A percentile compares a stretch with the other conserved stretches of the same genome.
Evolutionary conservation across 139 green algal genomes (phyloP).

Genomic region (Closterium sp.): DNA sequence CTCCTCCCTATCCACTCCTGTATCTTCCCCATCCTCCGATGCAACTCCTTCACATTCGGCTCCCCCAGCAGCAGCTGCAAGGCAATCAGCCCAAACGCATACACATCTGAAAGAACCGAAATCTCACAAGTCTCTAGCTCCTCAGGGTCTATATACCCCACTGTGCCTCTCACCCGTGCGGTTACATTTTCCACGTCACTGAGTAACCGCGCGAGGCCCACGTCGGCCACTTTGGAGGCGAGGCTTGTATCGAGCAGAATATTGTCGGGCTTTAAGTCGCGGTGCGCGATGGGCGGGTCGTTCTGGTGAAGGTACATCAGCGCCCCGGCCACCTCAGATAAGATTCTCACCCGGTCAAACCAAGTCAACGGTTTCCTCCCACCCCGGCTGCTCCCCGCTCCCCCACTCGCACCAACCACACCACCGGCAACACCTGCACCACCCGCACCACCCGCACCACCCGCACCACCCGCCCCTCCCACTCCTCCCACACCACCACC

Average conservation of each 20-base stretch:
- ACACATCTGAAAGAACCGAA: conserved; percentile 6
- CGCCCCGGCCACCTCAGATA: conserved; percentile 15
- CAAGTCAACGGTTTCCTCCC: neutral
- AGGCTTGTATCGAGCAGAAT: conserved; percentile 24
- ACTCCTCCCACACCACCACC: neutral
- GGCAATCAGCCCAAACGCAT: conserved; percentile 33
- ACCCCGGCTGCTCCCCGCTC: neutral
- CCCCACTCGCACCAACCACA: neutral
- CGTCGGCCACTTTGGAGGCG: conserved; percentile 12
- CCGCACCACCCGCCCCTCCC: neutral
- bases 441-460: neutral
- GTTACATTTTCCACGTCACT: conserved; percentile 5
- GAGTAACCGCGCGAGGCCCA: conserved; percentile 20
- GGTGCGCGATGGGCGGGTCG: neutral
- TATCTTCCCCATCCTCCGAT: neutral
- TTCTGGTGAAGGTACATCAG: conserved; percentile 25
- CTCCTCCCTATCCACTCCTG: neutral
- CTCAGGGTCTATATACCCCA: conserved; percentile 48
- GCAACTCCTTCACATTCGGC: conserved; percentile 6
- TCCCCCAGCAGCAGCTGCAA: conserved; percentile 30
- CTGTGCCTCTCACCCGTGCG: conserved; percentile 15
- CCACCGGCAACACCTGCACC: too few species aligned
- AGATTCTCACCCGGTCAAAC: conserved; percentile 25
- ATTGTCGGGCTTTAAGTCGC: conserved; percentile 28
- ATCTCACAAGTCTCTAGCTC: conserved; percentile 13